These are phyloP conservation scores for Zopfia rhizophila DNA, from an alignment of 2,329 filamentous ascomycete genomes.

Conservation along the genomic window DNA sequence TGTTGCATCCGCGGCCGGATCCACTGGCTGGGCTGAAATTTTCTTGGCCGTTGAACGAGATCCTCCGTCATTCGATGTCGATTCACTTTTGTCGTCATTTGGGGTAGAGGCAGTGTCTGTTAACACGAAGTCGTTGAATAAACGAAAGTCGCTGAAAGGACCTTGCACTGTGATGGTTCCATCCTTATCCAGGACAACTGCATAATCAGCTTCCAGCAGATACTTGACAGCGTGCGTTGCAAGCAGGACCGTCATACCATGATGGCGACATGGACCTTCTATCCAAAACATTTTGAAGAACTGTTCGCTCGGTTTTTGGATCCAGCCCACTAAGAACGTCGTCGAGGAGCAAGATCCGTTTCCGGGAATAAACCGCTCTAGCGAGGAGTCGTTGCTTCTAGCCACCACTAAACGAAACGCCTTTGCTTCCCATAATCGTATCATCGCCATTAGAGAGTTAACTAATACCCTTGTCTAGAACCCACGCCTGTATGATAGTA, in stretches of 20 bases:
- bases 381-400: slow-evolving; percentile 61
- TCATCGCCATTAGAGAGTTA: slow-evolving; percentile 23
- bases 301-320: slow-evolving; percentile 55
- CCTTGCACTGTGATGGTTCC: slow-evolving; percentile 1
- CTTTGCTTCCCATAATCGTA: slow-evolving; percentile 58
- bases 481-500: slow-evolving; percentile 22
- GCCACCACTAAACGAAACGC: slow-evolving; percentile 59
- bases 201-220: background rate
- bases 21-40: too few species aligned
- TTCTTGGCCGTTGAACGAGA: too few species aligned
- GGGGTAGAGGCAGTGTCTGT: too few species aligned
- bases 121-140: too few species aligned
- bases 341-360: slow-evolving; percentile 57
- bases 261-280: too few species aligned
- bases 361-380: slow-evolving; percentile 59
- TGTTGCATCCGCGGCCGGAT: too few species aligned
- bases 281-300: too few species aligned
- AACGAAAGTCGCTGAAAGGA: background rate
- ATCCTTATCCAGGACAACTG: background rate
- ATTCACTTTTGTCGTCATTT: too few species aligned
- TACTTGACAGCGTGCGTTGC: background rate
- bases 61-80: too few species aligned
- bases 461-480: slow-evolving; percentile 8
- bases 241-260: too few species aligned
- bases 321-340: slow-evolving; percentile 61